These are phyloP conservation scores for Phytopythium ostracodes DNA, from an alignment of 352 stramenopile species.

Conservation along the genomic window DNA sequence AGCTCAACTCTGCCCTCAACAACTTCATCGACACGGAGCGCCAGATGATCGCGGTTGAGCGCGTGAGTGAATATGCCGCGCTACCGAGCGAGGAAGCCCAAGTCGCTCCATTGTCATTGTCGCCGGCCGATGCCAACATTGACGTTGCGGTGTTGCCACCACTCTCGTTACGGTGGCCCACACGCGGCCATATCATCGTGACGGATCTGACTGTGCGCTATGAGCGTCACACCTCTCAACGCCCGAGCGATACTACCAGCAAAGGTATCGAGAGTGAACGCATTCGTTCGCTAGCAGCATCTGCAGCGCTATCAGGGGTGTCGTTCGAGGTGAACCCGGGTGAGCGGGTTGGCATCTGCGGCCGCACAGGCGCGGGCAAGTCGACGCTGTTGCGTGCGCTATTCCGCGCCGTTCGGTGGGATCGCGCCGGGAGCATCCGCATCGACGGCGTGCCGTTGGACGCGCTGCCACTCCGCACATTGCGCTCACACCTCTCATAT, in stretches of 20 bases:
- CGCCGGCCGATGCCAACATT: slow-evolving; percentile 8
- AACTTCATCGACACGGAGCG: slow-evolving; percentile 88
- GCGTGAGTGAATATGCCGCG: slow-evolving; percentile 78
- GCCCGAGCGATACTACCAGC: neutral
- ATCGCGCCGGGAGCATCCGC: slow-evolving; percentile 36
- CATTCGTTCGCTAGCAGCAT: neutral
- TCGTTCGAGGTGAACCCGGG: slow-evolving; percentile 3
- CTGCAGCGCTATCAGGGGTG: slow-evolving; percentile 32
- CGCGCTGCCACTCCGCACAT: slow-evolving; percentile 47
- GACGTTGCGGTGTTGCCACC: slow-evolving; percentile 4
- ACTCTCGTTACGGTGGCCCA: slow-evolving; percentile 26
- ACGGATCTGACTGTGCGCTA: slow-evolving; percentile 49
- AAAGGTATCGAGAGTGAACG: neutral
- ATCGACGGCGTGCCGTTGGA: slow-evolving; percentile 77
- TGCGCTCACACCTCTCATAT: slow-evolving; percentile 73
- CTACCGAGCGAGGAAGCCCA: slow-evolving; percentile 44
- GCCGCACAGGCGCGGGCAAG: slow-evolving; percentile 90
- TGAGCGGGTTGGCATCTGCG: slow-evolving; percentile 63
- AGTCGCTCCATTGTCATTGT: slow-evolving; percentile 6
- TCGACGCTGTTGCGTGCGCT: slow-evolving; percentile 81
- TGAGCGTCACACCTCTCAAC: neutral
- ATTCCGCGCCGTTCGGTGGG: slow-evolving; percentile 65
- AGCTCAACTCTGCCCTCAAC: slow-evolving; percentile 81
- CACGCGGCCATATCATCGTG: slow-evolving; percentile 46
- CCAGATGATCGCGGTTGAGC: slow-evolving; percentile 90